These are phyloP conservation scores for Paragyromitra xinjiangensis DNA, from an alignment of 495 filamentous ascomycete genomes.

Conservation along the genomic window DNA sequence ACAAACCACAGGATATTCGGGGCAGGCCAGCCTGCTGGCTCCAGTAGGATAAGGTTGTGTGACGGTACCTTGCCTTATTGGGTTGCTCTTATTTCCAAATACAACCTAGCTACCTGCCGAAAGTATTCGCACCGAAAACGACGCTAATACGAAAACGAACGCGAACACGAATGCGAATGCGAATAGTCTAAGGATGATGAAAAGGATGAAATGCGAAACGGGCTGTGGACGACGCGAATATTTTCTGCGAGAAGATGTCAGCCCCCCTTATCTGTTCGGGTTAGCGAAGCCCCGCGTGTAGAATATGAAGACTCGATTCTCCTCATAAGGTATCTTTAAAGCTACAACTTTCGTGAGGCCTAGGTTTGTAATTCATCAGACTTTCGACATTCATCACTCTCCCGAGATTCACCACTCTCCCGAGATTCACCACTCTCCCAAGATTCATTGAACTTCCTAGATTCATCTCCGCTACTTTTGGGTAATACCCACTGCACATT, in stretches of 20 bases:
- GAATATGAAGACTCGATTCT: neutral
- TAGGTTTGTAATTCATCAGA: neutral
- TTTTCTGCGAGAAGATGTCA: neutral
- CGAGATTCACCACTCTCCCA: neutral
- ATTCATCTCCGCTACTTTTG: neutral
- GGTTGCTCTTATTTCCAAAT: neutral
- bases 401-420: neutral
- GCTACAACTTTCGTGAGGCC: neutral
- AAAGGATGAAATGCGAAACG: neutral
- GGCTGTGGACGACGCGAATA: neutral
- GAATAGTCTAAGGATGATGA: neutral
- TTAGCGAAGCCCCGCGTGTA: neutral
- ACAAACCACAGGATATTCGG: too few relatives aligned
- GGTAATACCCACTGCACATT: neutral
- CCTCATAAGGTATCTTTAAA: neutral
- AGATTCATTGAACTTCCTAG: neutral
- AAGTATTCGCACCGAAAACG: neutral
- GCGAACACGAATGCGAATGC: constrained; percentile 20
- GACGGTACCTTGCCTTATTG: neutral
- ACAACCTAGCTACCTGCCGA: neutral
- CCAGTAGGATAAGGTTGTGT: neutral
- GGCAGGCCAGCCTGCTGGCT: too few relatives aligned
- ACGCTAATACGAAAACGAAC: neutral
- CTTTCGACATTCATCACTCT: neutral
- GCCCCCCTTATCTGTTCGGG: constrained; percentile 1